Evolutionary conservation across 306 rosid species (phyloP).

Genomic region (Canavalia ensiformis): DNA sequence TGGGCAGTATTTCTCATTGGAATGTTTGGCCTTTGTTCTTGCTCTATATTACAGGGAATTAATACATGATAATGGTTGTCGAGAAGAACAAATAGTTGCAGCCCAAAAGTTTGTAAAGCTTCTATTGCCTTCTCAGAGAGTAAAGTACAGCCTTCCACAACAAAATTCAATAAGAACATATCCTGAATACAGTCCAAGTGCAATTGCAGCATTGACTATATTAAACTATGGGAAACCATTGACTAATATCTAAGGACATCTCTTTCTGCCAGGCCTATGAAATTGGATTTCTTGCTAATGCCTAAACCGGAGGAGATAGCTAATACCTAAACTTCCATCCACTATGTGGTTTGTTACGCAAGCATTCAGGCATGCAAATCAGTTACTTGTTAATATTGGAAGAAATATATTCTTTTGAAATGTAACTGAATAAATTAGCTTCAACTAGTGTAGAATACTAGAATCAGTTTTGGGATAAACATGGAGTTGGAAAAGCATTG

Average conservation of each 20-base stretch:
- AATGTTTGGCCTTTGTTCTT: conserved; percentile 21
- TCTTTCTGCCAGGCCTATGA: not conserved
- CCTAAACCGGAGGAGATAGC: not conserved
- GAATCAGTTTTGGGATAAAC: not conserved
- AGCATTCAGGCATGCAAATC: not conserved
- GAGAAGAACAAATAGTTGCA: conserved; percentile 70
- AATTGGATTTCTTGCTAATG: not conserved
- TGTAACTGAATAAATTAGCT: not conserved
- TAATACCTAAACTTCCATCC: not conserved
- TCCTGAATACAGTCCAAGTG: conserved; percentile 65
- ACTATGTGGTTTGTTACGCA: not conserved
- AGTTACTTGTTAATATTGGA: not conserved
- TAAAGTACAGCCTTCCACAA: conserved; percentile 29
- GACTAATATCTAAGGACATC: conserved; percentile 17
- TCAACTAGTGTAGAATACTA: not conserved
- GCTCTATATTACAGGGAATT: conserved; percentile 62
- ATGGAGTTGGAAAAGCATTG: not conserved
- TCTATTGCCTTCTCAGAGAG: conserved; percentile 62
- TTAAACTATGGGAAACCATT: conserved; percentile 57
- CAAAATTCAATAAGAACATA: conserved; percentile 38
- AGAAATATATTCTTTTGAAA: not conserved
- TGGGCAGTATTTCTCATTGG: not conserved
- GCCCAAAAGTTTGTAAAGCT: conserved; percentile 72
- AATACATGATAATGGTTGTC: conserved; percentile 55
- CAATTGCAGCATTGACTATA: conserved; percentile 75